These are phyloP conservation scores for Polyporus arcularius DNA, from an alignment of 768 basidiomycete genomes.

Conservation along the genomic window DNA sequence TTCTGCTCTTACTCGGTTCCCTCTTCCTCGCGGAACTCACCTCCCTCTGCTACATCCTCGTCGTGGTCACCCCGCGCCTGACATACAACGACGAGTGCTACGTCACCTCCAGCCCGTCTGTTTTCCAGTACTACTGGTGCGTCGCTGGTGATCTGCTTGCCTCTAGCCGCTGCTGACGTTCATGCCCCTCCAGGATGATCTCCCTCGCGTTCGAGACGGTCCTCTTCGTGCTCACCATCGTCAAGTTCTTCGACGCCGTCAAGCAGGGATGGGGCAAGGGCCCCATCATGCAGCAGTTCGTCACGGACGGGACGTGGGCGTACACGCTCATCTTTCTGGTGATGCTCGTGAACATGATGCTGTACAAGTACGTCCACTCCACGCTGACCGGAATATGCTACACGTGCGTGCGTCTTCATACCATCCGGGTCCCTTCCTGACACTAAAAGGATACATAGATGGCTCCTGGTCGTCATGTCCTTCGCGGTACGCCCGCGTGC, in stretches of 20 bases:
- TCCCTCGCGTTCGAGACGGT: constrained; percentile 29
- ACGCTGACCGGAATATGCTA: constrained; percentile 30
- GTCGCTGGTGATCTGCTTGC: not conserved
- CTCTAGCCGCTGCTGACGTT: not conserved
- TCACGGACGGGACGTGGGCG: constrained; percentile 31
- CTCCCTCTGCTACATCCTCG: constrained; percentile 23
- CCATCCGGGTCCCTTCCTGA: not conserved
- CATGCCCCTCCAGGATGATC: constrained; percentile 18
- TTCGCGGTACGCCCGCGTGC: constrained; percentile 21
- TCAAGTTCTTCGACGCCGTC: constrained; percentile 23
- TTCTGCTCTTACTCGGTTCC: constrained; percentile 14
- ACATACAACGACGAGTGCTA: constrained; percentile 26
- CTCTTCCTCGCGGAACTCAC: constrained; percentile 22
- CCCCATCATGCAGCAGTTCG: constrained; percentile 27
- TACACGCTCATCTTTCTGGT: constrained; percentile 28
- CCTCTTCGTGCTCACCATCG: constrained; percentile 26
- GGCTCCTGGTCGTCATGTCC: constrained; percentile 29
- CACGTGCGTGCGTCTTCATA: constrained; percentile 18
- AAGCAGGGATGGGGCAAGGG: constrained; percentile 26
- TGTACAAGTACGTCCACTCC: constrained; percentile 26
- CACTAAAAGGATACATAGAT: constrained; percentile 10
- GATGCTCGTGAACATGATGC: constrained; percentile 27
- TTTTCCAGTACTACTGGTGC: constrained; percentile 28
- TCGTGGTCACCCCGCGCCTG: constrained; percentile 23
- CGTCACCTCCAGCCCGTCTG: constrained; percentile 23